These are phyloP conservation scores for Hyaloscypha hepaticicola DNA, from an alignment of 495 filamentous ascomycete species.

Conservation along the genomic window DNA sequence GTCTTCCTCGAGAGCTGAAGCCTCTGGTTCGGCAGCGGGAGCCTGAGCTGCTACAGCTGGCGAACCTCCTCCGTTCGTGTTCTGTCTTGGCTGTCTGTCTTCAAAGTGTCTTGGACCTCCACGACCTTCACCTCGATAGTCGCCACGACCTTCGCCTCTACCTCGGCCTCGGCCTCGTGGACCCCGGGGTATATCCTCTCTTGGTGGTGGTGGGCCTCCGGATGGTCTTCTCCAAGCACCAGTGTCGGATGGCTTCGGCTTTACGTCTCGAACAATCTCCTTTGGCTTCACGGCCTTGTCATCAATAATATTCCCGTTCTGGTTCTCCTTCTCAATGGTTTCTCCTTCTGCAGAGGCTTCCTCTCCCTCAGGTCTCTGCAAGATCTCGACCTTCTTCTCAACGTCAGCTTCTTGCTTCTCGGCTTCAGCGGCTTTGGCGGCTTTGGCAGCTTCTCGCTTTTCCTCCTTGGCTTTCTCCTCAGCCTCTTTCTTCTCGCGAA, in stretches of 20 bases:
- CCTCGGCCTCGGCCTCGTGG: slow-evolving; percentile 42
- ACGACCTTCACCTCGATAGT: slow-evolving; percentile 42
- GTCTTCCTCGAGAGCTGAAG: slow-evolving; percentile 57
- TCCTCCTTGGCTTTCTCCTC: slow-evolving; percentile 86
- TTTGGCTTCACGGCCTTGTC: slow-evolving; percentile 46
- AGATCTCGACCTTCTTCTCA: slow-evolving; percentile 63
- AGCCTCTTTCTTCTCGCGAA: slow-evolving; percentile 80
- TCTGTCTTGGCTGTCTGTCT: slow-evolving; percentile 36
- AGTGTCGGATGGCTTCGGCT: slow-evolving; percentile 42
- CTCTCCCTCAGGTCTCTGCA: slow-evolving; percentile 55
- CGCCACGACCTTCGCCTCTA: slow-evolving; percentile 42
- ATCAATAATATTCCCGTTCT: slow-evolving; percentile 35
- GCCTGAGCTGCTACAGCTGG: slow-evolving; percentile 35
- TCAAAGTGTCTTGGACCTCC: slow-evolving; percentile 39
- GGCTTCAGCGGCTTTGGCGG: slow-evolving; percentile 54
- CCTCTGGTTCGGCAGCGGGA: slow-evolving; percentile 38
- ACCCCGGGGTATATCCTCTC: slow-evolving; percentile 30
- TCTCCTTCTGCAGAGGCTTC: slow-evolving; percentile 51
- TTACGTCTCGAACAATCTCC: slow-evolving; percentile 41
- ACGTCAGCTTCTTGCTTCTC: slow-evolving; percentile 41
- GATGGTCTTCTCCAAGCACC: slow-evolving; percentile 52
- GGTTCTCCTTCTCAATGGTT: slow-evolving; percentile 43
- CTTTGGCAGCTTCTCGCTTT: slow-evolving; percentile 58
- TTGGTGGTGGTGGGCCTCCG: slow-evolving; percentile 38
- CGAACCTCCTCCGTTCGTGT: slow-evolving; percentile 43